These are phyloP conservation scores for Phytophthora pinifolia DNA, from an alignment of 352 stramenopile genomes.

Conservation along the genomic window DNA sequence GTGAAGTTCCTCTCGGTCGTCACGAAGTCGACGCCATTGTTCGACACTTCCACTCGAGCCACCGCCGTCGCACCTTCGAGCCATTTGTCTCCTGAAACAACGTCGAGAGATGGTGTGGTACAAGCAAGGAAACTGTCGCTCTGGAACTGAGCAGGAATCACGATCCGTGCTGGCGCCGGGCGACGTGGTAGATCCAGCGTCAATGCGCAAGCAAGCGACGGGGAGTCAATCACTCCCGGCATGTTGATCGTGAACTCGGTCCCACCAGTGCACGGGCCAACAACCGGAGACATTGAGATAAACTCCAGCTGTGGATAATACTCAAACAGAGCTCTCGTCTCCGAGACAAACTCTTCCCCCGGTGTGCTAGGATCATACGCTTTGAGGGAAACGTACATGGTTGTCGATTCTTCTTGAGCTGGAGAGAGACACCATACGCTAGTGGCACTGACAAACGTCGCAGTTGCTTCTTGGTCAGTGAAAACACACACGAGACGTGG, in stretches of 20 bases:
- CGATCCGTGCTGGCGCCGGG: constrained; percentile 4
- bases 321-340: constrained; percentile 36
- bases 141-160: constrained; percentile 22
- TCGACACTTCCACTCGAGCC: constrained; percentile 40
- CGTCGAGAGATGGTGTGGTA: constrained; percentile 26
- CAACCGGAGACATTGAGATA: constrained; percentile 27
- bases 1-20: constrained; percentile 22
- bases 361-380: constrained; percentile 18
- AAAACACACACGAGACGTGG: constrained; percentile 43
- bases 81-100: constrained; percentile 16
- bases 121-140: constrained; percentile 34
- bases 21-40: constrained; percentile 55
- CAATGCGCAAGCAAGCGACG: constrained; percentile 40
- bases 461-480: constrained; percentile 29
- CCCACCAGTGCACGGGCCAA: constrained; percentile 37
- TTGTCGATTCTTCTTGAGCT: constrained; percentile 15
- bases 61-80: constrained; percentile 17
- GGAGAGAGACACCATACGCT: constrained; percentile 32
- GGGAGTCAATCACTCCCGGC: constrained; percentile 24
- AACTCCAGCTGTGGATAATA: constrained; percentile 34
- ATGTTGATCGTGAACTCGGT: constrained; percentile 31
- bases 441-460: constrained; percentile 29
- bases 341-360: constrained; percentile 25
- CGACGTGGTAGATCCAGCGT: constrained; percentile 29
- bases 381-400: constrained; percentile 37